Conservation (phyloP, 768 basidiomycete species). For the Sarcodon aspratus region DNA sequence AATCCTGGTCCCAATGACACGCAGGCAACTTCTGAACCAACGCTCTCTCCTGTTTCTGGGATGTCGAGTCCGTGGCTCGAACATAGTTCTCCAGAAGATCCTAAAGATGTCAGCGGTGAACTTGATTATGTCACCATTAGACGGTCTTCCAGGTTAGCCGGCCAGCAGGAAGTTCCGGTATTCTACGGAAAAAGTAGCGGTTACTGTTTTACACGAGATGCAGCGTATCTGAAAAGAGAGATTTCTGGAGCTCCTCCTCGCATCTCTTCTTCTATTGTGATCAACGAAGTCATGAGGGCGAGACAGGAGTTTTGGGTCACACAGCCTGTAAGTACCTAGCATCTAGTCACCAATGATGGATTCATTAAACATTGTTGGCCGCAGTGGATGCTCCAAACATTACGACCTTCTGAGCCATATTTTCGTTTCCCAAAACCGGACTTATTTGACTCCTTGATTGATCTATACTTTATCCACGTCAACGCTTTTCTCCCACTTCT, state of each 20-base stretch:
- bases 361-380: background rate
- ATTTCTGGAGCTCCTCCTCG: background rate
- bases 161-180: too few species aligned
- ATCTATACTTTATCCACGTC: conserved; percentile 48
- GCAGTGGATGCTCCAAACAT: background rate
- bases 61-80: too few species aligned
- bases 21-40: too few species aligned
- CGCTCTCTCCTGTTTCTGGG: too few species aligned
- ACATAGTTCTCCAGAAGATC: too few species aligned
- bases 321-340: background rate
- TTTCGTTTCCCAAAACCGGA: conserved; percentile 39
- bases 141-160: too few species aligned
- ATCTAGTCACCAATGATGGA: background rate
- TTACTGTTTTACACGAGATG: background rate
- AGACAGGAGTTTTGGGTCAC: background rate
- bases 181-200: too few species aligned
- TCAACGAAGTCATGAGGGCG: background rate
- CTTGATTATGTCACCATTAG: background rate
- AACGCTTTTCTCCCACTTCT: conserved; percentile 60
- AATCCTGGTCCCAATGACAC: background rate
- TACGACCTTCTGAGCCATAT: conserved; percentile 6
- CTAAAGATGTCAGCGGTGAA: too few species aligned
- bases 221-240: background rate
- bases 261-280: background rate
- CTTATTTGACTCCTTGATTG: conserved; percentile 39